These are phyloP conservation scores for Termitomyces sp. DNA, from an alignment of 1,284 basidiomycete species.

Conservation along the genomic window DNA sequence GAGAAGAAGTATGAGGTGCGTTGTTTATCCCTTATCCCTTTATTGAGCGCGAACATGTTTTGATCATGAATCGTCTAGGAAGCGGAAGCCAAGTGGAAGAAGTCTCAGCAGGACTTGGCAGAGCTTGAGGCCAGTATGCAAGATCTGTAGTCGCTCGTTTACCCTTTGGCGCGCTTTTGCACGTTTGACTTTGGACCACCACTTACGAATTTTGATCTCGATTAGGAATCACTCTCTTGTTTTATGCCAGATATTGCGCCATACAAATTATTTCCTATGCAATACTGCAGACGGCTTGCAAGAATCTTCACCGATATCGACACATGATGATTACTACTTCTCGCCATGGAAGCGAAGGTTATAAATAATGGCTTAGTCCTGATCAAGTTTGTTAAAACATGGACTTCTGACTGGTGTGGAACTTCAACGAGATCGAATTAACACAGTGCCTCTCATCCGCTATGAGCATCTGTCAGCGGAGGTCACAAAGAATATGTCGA, in stretches of 20 bases:
- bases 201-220: constrained; percentile 3
- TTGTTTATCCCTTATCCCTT: not conserved
- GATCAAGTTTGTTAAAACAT: too few relatives aligned
- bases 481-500: constrained; percentile 11
- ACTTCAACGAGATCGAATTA: constrained; percentile 84
- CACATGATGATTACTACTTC: constrained; percentile 27
- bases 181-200: constrained; percentile 12
- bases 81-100: constrained; percentile 66
- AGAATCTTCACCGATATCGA: constrained; percentile 8
- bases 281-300: constrained; percentile 9
- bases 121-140: constrained; percentile 84
- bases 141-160: constrained; percentile 52
- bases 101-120: constrained; percentile 82
- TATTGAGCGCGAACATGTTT: not conserved
- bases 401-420: constrained; percentile 29
- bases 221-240: constrained; percentile 13
- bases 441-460: constrained; percentile 88
- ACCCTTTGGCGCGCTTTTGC: constrained; percentile 6
- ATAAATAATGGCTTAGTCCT: too few relatives aligned
- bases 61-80: constrained; percentile 48
- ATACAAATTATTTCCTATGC: constrained; percentile 6
- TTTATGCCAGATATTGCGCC: constrained; percentile 12
- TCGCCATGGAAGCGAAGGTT: constrained; percentile 35
- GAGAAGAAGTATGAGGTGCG: constrained; percentile 93
- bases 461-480: constrained; percentile 21